Conservation (phyloP, 306 rosid genomes). For the Betula pendula region DNA sequence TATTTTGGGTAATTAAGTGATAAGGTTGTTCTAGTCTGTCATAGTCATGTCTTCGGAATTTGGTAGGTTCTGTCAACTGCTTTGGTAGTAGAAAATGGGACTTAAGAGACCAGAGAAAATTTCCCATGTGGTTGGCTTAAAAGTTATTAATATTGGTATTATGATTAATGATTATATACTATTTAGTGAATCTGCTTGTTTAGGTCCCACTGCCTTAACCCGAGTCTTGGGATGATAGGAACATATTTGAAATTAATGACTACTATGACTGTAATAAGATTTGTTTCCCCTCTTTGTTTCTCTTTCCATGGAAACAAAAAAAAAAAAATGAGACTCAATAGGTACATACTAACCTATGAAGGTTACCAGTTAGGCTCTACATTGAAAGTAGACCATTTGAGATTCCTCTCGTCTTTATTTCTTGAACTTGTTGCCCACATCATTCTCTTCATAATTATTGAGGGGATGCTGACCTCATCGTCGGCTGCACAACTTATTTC, state of each 20-base stretch:
- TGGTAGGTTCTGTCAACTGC: slow-evolving; percentile 10
- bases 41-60: neutral
- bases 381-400: neutral
- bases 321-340: neutral
- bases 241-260: neutral
- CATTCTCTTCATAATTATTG: neutral
- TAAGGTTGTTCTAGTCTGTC: neutral
- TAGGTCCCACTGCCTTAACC: neutral
- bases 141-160: neutral
- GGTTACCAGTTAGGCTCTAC: neutral
- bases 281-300: neutral
- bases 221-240: neutral
- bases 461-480: neutral
- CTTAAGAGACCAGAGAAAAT: slow-evolving; percentile 9
- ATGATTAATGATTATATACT: neutral
- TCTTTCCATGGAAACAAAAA: neutral
- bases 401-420: neutral
- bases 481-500: neutral
- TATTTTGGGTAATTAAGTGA: neutral
- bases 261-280: neutral
- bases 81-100: slow-evolving; percentile 10
- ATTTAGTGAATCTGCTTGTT: neutral
- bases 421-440: neutral
- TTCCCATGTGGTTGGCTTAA: slow-evolving; percentile 2
- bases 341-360: neutral